Percentiles rank a stretch among this genome's conserved stretches.
Conservation (phyloP, 371 early-diverging fungal genomes). For the Mortierella sp. region DNA sequence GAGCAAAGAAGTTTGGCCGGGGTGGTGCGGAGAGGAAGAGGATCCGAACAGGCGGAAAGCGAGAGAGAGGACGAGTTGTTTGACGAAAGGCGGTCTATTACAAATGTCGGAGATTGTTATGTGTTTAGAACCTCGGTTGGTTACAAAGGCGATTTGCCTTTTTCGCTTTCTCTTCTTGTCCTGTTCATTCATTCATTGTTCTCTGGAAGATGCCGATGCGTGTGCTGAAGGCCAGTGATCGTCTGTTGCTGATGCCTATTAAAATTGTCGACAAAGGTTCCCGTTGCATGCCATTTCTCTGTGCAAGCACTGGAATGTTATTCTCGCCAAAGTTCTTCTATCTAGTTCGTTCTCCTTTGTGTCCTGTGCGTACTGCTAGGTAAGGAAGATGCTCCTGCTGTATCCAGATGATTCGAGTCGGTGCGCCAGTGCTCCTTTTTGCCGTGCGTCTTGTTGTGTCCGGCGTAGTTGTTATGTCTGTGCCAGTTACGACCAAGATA, state of each 20-base stretch:
- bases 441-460: no score
- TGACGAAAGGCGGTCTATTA: background rate
- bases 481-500: no score
- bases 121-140: background rate
- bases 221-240: background rate
- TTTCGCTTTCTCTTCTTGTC: background rate
- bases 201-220: background rate
- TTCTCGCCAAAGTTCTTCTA: background rate
- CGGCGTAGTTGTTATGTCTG: no score
- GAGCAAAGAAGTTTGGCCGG: background rate
- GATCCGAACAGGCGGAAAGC: background rate
- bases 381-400: background rate
- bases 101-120: constrained; percentile 3
- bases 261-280: background rate
- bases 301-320: no score
- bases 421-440: background rate
- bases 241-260: background rate
- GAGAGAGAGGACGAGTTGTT: background rate
- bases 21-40: background rate
- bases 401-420: background rate
- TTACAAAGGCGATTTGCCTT: background rate
- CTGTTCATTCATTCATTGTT: background rate
- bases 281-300: no score
- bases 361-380: background rate
- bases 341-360: background rate